Evolutionary conservation across 208 protist species (phyloP).

Genomic region (Paratrypanosoma confusum): DNA sequence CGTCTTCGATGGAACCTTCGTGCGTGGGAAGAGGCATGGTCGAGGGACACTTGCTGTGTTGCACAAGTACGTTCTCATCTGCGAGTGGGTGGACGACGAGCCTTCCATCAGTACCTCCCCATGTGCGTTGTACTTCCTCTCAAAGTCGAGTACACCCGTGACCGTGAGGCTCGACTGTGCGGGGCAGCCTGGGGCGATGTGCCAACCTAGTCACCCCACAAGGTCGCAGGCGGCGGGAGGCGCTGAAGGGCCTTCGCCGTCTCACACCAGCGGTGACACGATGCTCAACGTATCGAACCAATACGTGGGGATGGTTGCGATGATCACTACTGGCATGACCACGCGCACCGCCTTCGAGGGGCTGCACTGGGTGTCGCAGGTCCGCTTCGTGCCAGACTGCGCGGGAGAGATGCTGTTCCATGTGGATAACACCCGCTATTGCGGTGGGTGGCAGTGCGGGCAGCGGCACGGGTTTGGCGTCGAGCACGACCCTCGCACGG

Average conservation of each 20-base stretch:
- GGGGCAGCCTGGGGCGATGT: too few relatives aligned
- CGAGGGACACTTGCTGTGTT: slow-evolving; percentile 33
- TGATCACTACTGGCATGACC: slow-evolving; percentile 5
- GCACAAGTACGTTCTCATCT: slow-evolving; percentile 30
- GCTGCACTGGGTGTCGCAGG: slow-evolving; percentile 11
- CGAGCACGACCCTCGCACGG: slow-evolving; percentile 15
- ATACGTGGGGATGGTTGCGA: slow-evolving; percentile 17
- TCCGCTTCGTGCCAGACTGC: slow-evolving; percentile 15
- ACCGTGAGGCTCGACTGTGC: neutral
- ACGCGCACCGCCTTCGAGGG: slow-evolving; percentile 6
- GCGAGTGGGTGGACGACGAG: slow-evolving; percentile 32
- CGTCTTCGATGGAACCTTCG: slow-evolving; percentile 36
- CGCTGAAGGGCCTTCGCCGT: neutral
- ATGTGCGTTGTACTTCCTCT: slow-evolving; percentile 9
- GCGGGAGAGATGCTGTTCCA: slow-evolving; percentile 16
- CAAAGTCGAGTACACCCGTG: neutral
- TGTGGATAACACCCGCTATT: slow-evolving; percentile 38
- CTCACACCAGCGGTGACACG: neutral
- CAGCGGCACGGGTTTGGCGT: slow-evolving; percentile 51
- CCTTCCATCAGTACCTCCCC: slow-evolving; percentile 15
- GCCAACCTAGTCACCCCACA: too few relatives aligned
- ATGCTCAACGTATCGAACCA: neutral
- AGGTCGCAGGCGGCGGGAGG: neutral
- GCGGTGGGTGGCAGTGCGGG: slow-evolving; percentile 39
- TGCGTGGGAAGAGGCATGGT: slow-evolving; percentile 23